Conservation (phyloP, 768 basidiomycete species). For the Megacollybia marginata region DNA sequence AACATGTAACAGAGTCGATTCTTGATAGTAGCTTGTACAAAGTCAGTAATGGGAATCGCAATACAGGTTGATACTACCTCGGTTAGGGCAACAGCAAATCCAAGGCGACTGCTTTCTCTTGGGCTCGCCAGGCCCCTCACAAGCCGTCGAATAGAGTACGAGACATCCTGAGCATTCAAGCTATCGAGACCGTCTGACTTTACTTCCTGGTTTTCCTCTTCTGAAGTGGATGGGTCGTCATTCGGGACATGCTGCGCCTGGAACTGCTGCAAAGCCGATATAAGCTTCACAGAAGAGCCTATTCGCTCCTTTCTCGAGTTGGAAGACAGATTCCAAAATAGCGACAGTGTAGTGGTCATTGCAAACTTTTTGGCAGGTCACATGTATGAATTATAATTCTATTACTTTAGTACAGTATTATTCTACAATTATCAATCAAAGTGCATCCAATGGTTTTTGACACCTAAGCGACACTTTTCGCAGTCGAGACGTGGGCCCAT, state of each 20-base stretch:
- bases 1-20: constrained; percentile 68
- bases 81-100: constrained; percentile 93
- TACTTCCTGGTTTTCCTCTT: constrained; percentile 39
- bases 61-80: constrained; percentile 47
- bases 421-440: constrained; percentile 29
- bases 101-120: constrained; percentile 86
- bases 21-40: constrained; percentile 63
- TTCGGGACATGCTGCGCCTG: constrained; percentile 59
- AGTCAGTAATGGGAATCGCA: constrained; percentile 1
- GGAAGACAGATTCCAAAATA: constrained; percentile 93
- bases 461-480: constrained; percentile 53
- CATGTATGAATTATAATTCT: no score
- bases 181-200: constrained; percentile 48
- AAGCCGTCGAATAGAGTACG: constrained; percentile 85
- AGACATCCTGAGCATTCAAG: constrained; percentile 83
- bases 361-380: background rate
- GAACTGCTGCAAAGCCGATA: constrained; percentile 77
- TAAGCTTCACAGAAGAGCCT: constrained; percentile 79
- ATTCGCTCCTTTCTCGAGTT: constrained; percentile 72
- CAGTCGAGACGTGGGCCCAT: constrained; percentile 72
- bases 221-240: constrained; percentile 27
- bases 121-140: constrained; percentile 87
- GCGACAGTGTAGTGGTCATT: constrained; percentile 84
- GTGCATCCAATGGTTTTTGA: constrained; percentile 72
- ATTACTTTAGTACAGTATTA: no score